Base-by-base conservation (phyloP, 768 basidiomycete species). In the Xerocomellus intermedius region DNA sequence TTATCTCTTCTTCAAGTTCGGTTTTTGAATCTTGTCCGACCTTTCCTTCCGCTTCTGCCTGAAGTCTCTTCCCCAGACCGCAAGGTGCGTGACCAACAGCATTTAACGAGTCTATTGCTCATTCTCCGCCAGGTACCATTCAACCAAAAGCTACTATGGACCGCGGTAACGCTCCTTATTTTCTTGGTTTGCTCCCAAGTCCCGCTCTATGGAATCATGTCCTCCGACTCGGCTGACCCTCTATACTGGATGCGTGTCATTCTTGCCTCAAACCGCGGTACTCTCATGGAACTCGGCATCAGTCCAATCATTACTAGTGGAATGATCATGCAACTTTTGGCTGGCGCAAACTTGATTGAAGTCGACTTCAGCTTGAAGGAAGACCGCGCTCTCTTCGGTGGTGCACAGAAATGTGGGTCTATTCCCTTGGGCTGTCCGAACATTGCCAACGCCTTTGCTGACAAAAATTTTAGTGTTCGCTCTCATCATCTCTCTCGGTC, bases 161-260 rank as follows among this genome's bases (percentile, higher is more conserved):
- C 96, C 8, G 94, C 96, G 53, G 94, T 98, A 30, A 98, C 96
- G 3, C 93, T 99, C 68, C 88, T 98, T 75, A 98, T 99, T 74
- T 98, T 98, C 90, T 77, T 99, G 69, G 96, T 98, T 60, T 98
- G 96, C 82, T 98, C 95, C 26, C 97, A 98, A 77, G 96, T 98
- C 32, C 97, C 97, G 7, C 82, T 99, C 44, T 99, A 98, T 74
- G 97, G 97, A 59, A 98, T 99, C 84, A 96, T 98, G 87, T 97
- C 94, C 28, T 97, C 94, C 56, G 96, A 99, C 81, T 97, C 94
- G 62, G 94, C 94, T 51, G 96, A 99, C 77, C 97, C 97, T 14
- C 85, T 99, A 41, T 98, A 97, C 79, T 98, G 96, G 97, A 94
- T 98, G 89, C 91, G 96, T 75, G 96, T 96, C 77, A 98, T 99